Base-by-base conservation (phyloP, 805 yeast genomes). In the Candida maesae region DNA sequence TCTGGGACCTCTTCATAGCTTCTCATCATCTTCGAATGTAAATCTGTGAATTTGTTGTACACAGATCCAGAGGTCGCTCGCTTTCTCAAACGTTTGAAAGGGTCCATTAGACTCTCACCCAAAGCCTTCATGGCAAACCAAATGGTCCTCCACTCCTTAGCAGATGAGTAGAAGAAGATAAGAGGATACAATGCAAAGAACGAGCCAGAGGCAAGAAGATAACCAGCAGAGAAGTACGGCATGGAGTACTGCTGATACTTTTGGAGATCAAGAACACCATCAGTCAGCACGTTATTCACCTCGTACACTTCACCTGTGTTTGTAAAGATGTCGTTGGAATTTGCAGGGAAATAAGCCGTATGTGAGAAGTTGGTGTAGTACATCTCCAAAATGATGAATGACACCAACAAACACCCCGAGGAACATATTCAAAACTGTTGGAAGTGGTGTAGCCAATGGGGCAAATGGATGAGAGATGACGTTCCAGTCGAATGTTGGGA, bases 141-240 rank as follows among this genome's bases (percentile, higher is more conserved):
- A 11, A 51, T 27, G 2, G 74, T 63, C 1, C 51, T 50, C 73
- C 76, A 66, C 46, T 75, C 78, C 27, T 72, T 67, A 19, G 59
- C 57, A 33, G 67, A 47, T 28, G 73, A 70, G 53, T 71, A 74
- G 2, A 72, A 49, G 21, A 78, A 68, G 6, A 74, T 66, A 49
- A 78, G 72, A 4, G 84, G 80, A 49, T 76, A 76, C 11, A 50
- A 34, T 3, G 40, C 25, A 38, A 67, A 66, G 52, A 66, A 71
- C 0, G 79, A 73, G 15, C 84, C 84, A 52, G 78, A 79, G 17
- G 68, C 58, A 9, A 80, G 75, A 45, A 79, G 60, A 54, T 76
- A 75, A 2, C 79, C 85, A 6, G 87, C 85, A 21, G 77, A 56
- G 53, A 77, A 79, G 59, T 71, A 81, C 7, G 88, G 87, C 8